Evolutionary conservation across 1,284 basidiomycete genomes (phyloP).

Genomic region (Sporisorium reilianum): DNA sequence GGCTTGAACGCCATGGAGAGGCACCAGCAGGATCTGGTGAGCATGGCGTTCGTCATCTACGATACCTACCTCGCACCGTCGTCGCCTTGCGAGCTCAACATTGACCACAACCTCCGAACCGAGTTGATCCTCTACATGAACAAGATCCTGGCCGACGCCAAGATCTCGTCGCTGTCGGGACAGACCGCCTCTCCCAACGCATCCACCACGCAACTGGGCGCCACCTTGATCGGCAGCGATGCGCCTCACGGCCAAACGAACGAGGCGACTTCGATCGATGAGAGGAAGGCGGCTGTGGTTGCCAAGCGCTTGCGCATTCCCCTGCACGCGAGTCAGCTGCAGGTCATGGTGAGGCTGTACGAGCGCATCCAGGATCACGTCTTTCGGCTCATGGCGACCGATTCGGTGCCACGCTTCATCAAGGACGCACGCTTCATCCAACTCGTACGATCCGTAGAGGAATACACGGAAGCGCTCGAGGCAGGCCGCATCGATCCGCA

Average conservation of each 20-base stretch:
- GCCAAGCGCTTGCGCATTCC: slow-evolving; percentile 51
- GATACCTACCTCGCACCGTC: slow-evolving; percentile 95
- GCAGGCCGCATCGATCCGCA: slow-evolving; percentile 58
- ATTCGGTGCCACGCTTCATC: slow-evolving; percentile 81
- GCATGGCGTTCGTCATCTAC: slow-evolving; percentile 93
- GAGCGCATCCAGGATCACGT: slow-evolving; percentile 96
- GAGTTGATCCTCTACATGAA: slow-evolving; percentile 93
- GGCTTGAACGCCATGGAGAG: slow-evolving; percentile 81
- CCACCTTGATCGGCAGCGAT: slow-evolving; percentile 20
- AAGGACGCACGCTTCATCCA: slow-evolving; percentile 61
- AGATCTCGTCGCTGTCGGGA: slow-evolving; percentile 18
- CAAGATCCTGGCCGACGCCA: slow-evolving; percentile 69
- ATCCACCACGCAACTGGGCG: slow-evolving; percentile 36
- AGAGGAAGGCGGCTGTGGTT: slow-evolving; percentile 72
- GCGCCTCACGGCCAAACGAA: slow-evolving; percentile 7
- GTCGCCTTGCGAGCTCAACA: slow-evolving; percentile 95
- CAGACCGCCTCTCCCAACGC: slow-evolving; percentile 26
- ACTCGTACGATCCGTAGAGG: slow-evolving; percentile 62
- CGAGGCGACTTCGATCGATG: slow-evolving; percentile 71
- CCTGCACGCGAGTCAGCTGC: slow-evolving; percentile 78
- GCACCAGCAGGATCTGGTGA: slow-evolving; percentile 94
- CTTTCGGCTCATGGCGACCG: slow-evolving; percentile 96
- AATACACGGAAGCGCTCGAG: slow-evolving; percentile 65
- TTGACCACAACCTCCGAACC: slow-evolving; percentile 93
- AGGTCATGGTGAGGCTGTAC: slow-evolving; percentile 91